A percentile compares a stretch with the other conserved stretches of the same genome.
Evolutionary conservation across 108 stramenopile genomes (phyloP).

Genomic region (Schizochytrium sp.): DNA sequence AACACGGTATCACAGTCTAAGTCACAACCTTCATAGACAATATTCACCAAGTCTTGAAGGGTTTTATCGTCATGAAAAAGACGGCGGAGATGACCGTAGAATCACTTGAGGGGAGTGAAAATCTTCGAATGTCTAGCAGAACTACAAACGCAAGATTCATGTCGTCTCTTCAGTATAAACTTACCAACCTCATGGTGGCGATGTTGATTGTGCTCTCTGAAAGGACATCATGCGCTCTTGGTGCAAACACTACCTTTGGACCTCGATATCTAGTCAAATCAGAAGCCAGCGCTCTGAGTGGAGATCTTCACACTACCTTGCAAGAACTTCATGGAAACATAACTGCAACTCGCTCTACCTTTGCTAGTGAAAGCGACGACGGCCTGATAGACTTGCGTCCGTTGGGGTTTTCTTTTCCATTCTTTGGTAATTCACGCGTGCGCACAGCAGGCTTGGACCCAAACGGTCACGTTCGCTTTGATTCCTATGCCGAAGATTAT

Average conservation of each 20-base stretch:
- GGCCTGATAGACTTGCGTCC: background rate
- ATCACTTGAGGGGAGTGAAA: too few relatives aligned
- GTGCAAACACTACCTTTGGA: background rate
- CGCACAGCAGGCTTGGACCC: background rate
- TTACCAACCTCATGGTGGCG: background rate
- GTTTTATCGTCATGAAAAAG: too few relatives aligned
- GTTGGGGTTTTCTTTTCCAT: slow-evolving; percentile 25
- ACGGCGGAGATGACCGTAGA: too few relatives aligned
- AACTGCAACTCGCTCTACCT: background rate
- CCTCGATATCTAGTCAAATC: slow-evolving; percentile 2
- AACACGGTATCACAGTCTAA: too few relatives aligned
- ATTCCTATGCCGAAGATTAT: background rate
- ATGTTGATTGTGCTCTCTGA: background rate
- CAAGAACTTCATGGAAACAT: background rate
- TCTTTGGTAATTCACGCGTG: slow-evolving; percentile 50
- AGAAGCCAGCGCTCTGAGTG: background rate
- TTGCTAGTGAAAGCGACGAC: slow-evolving; percentile 14
- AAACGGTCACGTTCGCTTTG: background rate
- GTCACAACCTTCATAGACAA: too few relatives aligned
- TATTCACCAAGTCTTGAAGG: too few relatives aligned
- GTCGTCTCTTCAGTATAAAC: too few relatives aligned
- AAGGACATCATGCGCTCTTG: background rate
- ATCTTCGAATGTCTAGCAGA: too few relatives aligned
- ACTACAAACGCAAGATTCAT: too few relatives aligned
- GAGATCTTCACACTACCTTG: background rate